A percentile compares a stretch with the other conserved stretches of the same genome.
These are phyloP conservation scores for Nadsonia starkeyi-henricii DNA, from an alignment of 1,139 yeast genomes.

Conservation along the genomic window DNA sequence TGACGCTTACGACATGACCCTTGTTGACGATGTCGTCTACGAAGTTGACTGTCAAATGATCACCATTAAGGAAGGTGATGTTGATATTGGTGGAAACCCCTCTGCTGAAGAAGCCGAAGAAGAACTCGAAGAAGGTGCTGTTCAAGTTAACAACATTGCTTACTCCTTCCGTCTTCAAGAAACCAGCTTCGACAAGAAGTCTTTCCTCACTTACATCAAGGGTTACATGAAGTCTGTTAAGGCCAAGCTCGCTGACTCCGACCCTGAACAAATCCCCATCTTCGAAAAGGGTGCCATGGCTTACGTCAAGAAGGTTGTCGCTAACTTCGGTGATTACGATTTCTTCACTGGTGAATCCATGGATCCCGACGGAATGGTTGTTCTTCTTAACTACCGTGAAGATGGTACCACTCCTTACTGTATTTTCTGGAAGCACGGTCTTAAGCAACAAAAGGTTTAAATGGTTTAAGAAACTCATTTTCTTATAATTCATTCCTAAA, in stretches of 20 bases:
- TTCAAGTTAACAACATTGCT: slow-evolving; percentile 93
- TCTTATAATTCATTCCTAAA: neutral
- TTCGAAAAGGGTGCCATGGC: slow-evolving; percentile 96
- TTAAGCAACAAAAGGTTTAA: slow-evolving; percentile 62
- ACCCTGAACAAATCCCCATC: slow-evolving; percentile 73
- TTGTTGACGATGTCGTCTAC: slow-evolving; percentile 80
- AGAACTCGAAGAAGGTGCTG: slow-evolving; percentile 64
- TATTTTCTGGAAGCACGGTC: slow-evolving; percentile 98
- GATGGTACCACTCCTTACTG: slow-evolving; percentile 97
- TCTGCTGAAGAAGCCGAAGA: slow-evolving; percentile 93
- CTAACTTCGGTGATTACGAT: slow-evolving; percentile 96
- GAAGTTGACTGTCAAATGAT: slow-evolving; percentile 96
- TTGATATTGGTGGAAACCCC: slow-evolving; percentile 99
- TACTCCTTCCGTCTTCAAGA: slow-evolving; percentile 96
- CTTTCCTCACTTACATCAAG: slow-evolving; percentile 89
- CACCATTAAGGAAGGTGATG: slow-evolving; percentile 67
- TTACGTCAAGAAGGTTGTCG: slow-evolving; percentile 90
- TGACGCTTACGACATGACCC: slow-evolving; percentile 84
- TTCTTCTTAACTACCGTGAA: slow-evolving; percentile 98
- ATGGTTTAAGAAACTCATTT: slow-evolving; percentile 26
- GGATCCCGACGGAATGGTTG: slow-evolving; percentile 99
- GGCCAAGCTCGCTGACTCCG: slow-evolving; percentile 71
- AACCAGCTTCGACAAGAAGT: slow-evolving; percentile 94
- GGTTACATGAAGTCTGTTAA: slow-evolving; percentile 96
- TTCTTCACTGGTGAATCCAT: slow-evolving; percentile 99